Conservation (phyloP, 148 eudicot genomes). For the Heliamphora exappendiculata region DNA sequence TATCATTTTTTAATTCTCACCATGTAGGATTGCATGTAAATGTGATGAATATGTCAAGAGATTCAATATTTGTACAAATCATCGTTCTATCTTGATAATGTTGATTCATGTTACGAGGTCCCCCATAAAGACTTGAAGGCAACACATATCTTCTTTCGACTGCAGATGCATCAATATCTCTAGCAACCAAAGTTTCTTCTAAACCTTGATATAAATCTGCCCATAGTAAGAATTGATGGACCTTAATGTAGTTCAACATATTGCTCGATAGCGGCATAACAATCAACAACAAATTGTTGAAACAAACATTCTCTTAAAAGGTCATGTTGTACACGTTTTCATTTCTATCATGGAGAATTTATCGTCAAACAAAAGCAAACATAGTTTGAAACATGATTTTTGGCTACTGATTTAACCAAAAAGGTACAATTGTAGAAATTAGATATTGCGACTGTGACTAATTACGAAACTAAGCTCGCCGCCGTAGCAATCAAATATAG, state of each 20-base stretch:
- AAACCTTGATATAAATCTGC: not conserved
- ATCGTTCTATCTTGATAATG: not conserved
- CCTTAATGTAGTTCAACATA: not conserved
- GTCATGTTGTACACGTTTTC: too few relatives aligned
- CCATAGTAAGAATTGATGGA: not conserved
- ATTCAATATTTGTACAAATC: not conserved
- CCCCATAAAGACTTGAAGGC: not conserved
- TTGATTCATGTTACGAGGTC: not conserved
- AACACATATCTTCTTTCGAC: not conserved
- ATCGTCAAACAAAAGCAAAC: too few relatives aligned
- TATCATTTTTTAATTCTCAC: not conserved
- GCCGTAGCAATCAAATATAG: too few relatives aligned
- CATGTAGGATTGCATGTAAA: not conserved
- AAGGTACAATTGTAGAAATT: too few relatives aligned
- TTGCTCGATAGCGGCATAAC: slow-evolving; percentile 4
- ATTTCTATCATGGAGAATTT: too few relatives aligned
- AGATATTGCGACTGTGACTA: too few relatives aligned
- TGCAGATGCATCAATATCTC: not conserved
- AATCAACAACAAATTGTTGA: slow-evolving; percentile 1
- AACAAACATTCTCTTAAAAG: not conserved
- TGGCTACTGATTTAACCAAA: too few relatives aligned
- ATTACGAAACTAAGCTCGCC: too few relatives aligned
- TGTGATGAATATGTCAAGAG: not conserved
- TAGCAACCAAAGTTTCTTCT: not conserved
- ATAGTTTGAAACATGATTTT: too few relatives aligned